Percentiles rank a stretch among this genome's conserved stretches.
phyloP scores from a whole-genome alignment of 2,329 filamentous ascomycete species.

The Phyllosticta paracitricarpa region DNA sequence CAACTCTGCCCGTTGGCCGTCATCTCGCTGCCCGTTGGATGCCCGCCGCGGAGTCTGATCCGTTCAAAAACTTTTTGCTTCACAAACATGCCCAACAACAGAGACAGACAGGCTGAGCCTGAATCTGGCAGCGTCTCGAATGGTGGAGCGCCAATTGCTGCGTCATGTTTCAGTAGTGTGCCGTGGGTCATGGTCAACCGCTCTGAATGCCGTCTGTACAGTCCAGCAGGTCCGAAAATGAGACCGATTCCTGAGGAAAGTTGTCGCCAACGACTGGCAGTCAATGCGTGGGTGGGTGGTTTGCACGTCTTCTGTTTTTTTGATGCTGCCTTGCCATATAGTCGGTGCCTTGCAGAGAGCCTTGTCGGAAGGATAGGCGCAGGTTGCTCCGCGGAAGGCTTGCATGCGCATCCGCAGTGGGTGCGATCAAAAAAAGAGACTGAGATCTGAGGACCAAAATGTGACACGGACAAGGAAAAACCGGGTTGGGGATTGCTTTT shows the following conservation, averaged over 20 bases:
- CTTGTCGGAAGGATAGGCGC: conserved; percentile 9
- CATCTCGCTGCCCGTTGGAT: neutral
- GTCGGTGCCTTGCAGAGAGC: conserved; percentile 3
- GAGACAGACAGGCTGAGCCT: conserved; percentile 3
- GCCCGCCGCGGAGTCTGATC: neutral
- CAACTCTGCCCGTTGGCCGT: neutral
- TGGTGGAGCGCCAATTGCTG: neutral
- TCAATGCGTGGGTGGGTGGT: neutral
- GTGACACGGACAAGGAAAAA: conserved; percentile 5
- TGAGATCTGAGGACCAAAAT: neutral
- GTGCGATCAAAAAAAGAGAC: conserved; percentile 5
- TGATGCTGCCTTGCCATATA: neutral
- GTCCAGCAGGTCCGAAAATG: neutral
- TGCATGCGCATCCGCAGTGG: conserved; percentile 10
- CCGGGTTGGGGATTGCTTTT: conserved; percentile 9
- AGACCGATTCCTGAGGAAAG: neutral
- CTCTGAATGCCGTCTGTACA: neutral
- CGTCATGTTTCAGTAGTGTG: neutral
- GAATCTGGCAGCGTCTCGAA: neutral
- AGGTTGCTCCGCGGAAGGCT: conserved; percentile 8
- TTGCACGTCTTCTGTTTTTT: neutral
- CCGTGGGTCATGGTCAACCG: neutral
- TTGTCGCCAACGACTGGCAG: neutral
- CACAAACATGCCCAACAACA: neutral
- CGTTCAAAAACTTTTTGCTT: neutral